Base-by-base conservation (phyloP, 2,329 filamentous ascomycete genomes). In the Colletotrichum sansevieriae region DNA sequence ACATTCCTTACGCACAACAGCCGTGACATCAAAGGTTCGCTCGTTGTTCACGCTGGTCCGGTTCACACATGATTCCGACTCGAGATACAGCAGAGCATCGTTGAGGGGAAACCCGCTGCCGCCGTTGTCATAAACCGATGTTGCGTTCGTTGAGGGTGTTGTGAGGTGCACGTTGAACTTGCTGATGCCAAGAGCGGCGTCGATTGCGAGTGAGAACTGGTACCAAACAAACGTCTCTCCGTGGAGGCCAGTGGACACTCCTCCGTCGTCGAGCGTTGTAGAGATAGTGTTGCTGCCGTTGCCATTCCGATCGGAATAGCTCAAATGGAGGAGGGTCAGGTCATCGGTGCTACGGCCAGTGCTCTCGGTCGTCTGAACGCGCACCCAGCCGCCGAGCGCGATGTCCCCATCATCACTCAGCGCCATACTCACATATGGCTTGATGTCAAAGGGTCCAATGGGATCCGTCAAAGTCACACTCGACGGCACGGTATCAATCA, bases 401-500 rank as follows among this genome's bases (percentile, higher is more conserved):
- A 79, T 64, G 5, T 63, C 67, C 9, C 75, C 73, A 11, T 73
- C 71, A 54, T 58, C 49, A 60, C 75, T 75, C 18, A 79, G 67
- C 6, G 72, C 73, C n/a, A 79, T 6, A 2, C 69, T 1, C 37
- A 67, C 68, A 15, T 78, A 73, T 9, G 78, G 78, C 55, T 78
- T 80, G 51, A 80, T 64, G 5, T 77, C 75, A 20, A 77, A 72
- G 0, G 75, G 63, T 13, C 77, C 72, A 3, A 80, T 71, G 18
- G 74, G 72, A 2, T 76, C 74, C 7, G 73, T 74, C 6, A 80
- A 72, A 8, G 70, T 66, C 35, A 80, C 77, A 0, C 29, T 68
- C 20, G 70, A 63, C 0, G 78, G 77, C 0, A 80, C 78, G 1
- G 78, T 79, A 54, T 80, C 73, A 49, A 80, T 76, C 78, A 80